Percentiles rank a stretch among this genome's conserved stretches.
Evolutionary conservation across 2,329 filamentous ascomycete species (phyloP).

Genomic region (Rosellinia necatrix): DNA sequence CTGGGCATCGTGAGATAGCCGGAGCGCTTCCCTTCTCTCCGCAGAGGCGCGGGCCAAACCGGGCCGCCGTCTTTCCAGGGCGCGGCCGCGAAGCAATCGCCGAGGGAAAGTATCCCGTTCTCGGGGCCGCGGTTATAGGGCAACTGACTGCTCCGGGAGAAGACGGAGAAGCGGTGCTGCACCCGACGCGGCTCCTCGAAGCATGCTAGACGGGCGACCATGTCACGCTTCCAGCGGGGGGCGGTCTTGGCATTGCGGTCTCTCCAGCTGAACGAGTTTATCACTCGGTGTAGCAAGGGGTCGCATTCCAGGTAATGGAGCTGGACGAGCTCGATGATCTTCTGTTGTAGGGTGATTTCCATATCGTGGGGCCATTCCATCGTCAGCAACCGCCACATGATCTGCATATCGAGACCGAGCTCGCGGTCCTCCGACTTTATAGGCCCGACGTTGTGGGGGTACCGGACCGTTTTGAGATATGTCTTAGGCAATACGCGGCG

Average conservation of each 20-base stretch:
- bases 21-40: background rate
- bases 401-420: constrained; percentile 37
- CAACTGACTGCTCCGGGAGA: constrained; percentile 30
- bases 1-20: background rate
- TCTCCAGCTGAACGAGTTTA: background rate
- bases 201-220: constrained; percentile 28
- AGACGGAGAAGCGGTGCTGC: constrained; percentile 28
- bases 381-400: constrained; percentile 35
- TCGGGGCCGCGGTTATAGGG: constrained; percentile 50
- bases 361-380: constrained; percentile 23
- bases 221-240: constrained; percentile 29
- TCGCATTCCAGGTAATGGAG: constrained; percentile 12
- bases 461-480: constrained; percentile 13
- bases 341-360: background rate
- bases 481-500: constrained; percentile 16
- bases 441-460: constrained; percentile 17
- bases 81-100: constrained; percentile 24
- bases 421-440: constrained; percentile 31
- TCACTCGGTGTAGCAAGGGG: constrained; percentile 11
- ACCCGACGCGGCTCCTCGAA: constrained; percentile 11
- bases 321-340: constrained; percentile 14
- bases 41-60: background rate
- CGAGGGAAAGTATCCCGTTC: constrained; percentile 33
- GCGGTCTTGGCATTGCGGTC: background rate
- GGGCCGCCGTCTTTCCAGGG: background rate